Percentiles rank a stretch among this genome's conserved stretches.
Conservation (phyloP, 371 early-diverging fungal genomes). For the Apophysomyces ossiformis region DNA sequence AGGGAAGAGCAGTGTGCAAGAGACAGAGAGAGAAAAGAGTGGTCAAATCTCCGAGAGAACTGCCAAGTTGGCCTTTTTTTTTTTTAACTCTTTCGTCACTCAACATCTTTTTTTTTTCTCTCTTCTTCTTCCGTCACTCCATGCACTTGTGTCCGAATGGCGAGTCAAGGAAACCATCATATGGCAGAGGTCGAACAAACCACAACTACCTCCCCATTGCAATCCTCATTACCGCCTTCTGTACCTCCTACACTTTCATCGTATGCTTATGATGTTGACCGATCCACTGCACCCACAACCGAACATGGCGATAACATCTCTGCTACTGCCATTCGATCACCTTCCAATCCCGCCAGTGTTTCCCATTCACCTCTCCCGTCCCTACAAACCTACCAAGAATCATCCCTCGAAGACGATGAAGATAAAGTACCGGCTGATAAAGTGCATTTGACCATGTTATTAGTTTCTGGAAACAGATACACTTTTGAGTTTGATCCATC, state of each 20-base stretch:
- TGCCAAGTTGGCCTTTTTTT: neutral
- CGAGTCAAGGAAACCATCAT: slow-evolving; percentile 9
- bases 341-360: slow-evolving; percentile 16
- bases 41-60: neutral
- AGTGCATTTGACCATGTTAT: slow-evolving; percentile 32
- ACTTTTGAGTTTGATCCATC: slow-evolving; percentile 28
- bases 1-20: no score
- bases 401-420: slow-evolving; percentile 13
- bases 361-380: slow-evolving; percentile 13
- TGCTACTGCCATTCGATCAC: slow-evolving; percentile 18
- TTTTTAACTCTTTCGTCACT: neutral
- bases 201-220: neutral
- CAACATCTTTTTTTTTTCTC: neutral
- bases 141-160: slow-evolving; percentile 11
- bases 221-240: slow-evolving; percentile 12
- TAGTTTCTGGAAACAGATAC: slow-evolving; percentile 37
- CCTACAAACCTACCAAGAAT: slow-evolving; percentile 13
- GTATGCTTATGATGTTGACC: slow-evolving; percentile 12
- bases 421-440: slow-evolving; percentile 23
- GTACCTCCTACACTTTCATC: slow-evolving; percentile 16
- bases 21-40: no score
- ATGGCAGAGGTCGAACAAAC: slow-evolving; percentile 9
- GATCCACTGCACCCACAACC: slow-evolving; percentile 14
- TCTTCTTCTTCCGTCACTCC: neutral
- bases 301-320: slow-evolving; percentile 12